Evolutionary conservation across 331 rosid genomes (phyloP), one percentile per base, ranked within the genome.

Genomic region (Erythrophleum ivorense): DNA sequence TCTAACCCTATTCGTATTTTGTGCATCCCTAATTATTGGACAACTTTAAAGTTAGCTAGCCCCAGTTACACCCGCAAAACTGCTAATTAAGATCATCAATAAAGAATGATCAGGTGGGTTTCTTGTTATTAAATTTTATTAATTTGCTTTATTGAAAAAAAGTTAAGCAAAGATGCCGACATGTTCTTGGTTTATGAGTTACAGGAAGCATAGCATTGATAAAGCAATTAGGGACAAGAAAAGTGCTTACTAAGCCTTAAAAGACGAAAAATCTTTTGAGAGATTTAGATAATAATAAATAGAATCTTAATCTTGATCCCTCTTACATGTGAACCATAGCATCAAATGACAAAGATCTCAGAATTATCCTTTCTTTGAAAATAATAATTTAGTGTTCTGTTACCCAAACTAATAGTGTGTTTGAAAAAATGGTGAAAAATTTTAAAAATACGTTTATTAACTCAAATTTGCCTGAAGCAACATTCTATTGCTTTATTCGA

Each of bases 281-380:
- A 1, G 11, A 70, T 19, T 6, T 46, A 45, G 9, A 12, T 2
- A 45, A 10, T 70, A 48, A 24, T 12, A 24, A 70, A 46, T 6
- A 21, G 58, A 70, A 70, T 70, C 58, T 46, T 52, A 48, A 21
- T 33, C 58, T 24, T 12, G 21, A 24, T 70, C 75, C 9, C 16
- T 15, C 57, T 46, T 13, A 6, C 75, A 46, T 46, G 75, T 46
- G 58, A 46, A 70, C 58, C 58, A 12, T 5, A 46, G 41, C 75
- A 70, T 70, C 75, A 46, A 46, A 46, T 70, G 58, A 70, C 75
- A 48, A 21, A 45, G 58, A 46, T 70, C 75, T 19, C 5, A 45
- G 12, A 45, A 12, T 63, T 53, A 41, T n/a, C 62, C 16, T 38
- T 36, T 83, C 52, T 53, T 1, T 36, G 31, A 48, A 76, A 66